Percentiles rank a stretch among this genome's conserved stretches.
These are phyloP conservation scores for Talinum fruticosum DNA, from an alignment of 148 eudicot genomes.

Conservation along the genomic window DNA sequence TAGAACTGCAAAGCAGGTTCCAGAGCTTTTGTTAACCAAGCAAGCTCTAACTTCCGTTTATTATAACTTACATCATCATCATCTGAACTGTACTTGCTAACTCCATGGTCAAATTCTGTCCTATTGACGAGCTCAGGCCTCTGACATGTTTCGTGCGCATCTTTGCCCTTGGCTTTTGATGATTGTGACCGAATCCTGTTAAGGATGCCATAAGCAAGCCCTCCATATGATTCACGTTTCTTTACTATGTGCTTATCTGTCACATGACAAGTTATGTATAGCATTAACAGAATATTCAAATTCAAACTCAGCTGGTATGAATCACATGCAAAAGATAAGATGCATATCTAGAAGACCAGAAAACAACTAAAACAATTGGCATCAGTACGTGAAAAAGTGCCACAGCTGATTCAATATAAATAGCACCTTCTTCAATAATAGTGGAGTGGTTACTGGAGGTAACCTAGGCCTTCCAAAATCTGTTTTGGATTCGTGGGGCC, in stretches of 20 bases:
- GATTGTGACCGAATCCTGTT: slow-evolving; percentile 46
- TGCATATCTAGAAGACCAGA: not conserved
- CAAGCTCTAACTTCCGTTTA: slow-evolving; percentile 65
- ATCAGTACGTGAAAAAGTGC: too few relatives aligned
- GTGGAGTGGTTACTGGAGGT: too few relatives aligned
- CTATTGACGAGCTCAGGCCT: slow-evolving; percentile 29
- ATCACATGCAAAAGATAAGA: not conserved
- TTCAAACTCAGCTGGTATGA: not conserved
- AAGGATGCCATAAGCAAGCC: slow-evolving; percentile 40
- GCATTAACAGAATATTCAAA: not conserved
- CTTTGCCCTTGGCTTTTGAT: slow-evolving; percentile 38
- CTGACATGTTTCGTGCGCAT: slow-evolving; percentile 24
- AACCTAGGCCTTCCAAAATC: too few relatives aligned
- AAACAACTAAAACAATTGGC: not conserved
- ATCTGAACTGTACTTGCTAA: slow-evolving; percentile 45
- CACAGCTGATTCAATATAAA: too few relatives aligned
- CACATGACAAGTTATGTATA: not conserved
- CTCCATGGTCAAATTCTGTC: slow-evolving; percentile 21
- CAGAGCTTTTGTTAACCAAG: slow-evolving; percentile 79
- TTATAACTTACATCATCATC: slow-evolving; percentile 55
- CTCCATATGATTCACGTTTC: slow-evolving; percentile 39
- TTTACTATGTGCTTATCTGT: slow-evolving; percentile 29
- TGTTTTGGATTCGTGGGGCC: too few relatives aligned
- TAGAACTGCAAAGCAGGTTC: slow-evolving; percentile 83
- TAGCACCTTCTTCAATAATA: too few relatives aligned